phyloP scores from a whole-genome alignment of 805 yeast genomes.

The Candida namnaoensis region DNA sequence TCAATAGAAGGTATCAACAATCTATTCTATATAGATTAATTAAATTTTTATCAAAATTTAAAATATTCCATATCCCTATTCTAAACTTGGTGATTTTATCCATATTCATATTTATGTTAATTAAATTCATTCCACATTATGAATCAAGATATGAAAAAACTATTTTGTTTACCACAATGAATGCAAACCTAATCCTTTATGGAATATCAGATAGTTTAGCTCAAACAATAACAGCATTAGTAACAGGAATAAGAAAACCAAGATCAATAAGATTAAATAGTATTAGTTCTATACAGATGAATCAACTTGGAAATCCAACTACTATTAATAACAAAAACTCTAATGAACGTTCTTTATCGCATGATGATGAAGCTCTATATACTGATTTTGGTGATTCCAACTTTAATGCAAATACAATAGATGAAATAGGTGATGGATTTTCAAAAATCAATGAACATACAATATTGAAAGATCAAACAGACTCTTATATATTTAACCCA shows the following conservation, averaged over 20 bases:
- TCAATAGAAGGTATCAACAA: constrained; percentile 8
- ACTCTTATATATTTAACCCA: constrained; percentile 42
- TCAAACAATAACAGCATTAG: constrained; percentile 45
- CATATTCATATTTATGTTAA: constrained; percentile 38
- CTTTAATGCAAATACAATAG: constrained; percentile 22
- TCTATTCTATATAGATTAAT: constrained; percentile 10
- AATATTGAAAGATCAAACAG: constrained; percentile 13
- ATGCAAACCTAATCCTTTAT: constrained; percentile 71
- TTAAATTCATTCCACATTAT: constrained; percentile 48
- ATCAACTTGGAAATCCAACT: constrained; percentile 11
- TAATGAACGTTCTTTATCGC: too few species aligned
- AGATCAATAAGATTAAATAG: not conserved
- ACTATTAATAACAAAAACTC: constrained; percentile 6
- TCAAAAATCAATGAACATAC: not conserved
- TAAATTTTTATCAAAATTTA: constrained; percentile 15
- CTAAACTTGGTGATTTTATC: constrained; percentile 45
- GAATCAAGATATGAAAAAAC: constrained; percentile 52
- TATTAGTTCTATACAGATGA: constrained; percentile 8
- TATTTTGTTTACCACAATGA: constrained; percentile 69
- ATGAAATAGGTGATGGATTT: constrained; percentile 21
- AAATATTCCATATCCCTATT: constrained; percentile 43
- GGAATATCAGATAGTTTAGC: constrained; percentile 93
- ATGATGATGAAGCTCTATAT: constrained; percentile 10
- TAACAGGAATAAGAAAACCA: not conserved
- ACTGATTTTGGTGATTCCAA: constrained; percentile 24